Evolutionary conservation across 2,329 filamentous ascomycete species (phyloP).

Genomic region (Tolypocladium tropicale): DNA sequence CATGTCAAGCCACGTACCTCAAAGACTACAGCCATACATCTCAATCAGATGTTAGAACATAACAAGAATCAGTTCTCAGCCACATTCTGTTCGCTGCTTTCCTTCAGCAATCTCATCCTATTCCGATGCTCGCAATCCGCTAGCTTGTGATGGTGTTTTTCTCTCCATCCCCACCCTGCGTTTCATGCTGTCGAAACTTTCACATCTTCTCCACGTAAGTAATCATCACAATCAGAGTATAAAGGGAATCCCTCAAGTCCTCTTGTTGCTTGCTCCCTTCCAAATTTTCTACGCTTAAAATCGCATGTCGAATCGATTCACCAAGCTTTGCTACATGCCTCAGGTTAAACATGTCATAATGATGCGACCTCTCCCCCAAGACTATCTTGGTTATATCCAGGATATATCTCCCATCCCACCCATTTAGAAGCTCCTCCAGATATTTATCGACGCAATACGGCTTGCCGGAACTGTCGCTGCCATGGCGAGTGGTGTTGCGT

Average conservation of each 20-base stretch:
- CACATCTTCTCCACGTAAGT: no score
- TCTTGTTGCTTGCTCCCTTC: neutral
- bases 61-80: no score
- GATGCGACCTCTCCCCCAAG: neutral
- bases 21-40: no score
- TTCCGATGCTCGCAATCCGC: no score
- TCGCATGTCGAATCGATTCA: neutral
- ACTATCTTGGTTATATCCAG: neutral
- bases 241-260: neutral
- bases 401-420: neutral
- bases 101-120: no score
- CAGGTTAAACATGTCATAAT: neutral
- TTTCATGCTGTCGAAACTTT: no score
- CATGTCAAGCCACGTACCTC: no score
- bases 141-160: no score
- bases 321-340: neutral
- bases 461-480: neutral
- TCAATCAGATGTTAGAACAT: no score
- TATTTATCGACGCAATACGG: neutral
- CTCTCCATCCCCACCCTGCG: no score
- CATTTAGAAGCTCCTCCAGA: neutral
- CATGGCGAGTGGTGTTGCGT: neutral
- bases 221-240: no score
- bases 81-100: no score
- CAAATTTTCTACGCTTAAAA: neutral